Evolutionary conservation across 1,284 basidiomycete species (phyloP).

Genomic region (Cyathus olla): DNA sequence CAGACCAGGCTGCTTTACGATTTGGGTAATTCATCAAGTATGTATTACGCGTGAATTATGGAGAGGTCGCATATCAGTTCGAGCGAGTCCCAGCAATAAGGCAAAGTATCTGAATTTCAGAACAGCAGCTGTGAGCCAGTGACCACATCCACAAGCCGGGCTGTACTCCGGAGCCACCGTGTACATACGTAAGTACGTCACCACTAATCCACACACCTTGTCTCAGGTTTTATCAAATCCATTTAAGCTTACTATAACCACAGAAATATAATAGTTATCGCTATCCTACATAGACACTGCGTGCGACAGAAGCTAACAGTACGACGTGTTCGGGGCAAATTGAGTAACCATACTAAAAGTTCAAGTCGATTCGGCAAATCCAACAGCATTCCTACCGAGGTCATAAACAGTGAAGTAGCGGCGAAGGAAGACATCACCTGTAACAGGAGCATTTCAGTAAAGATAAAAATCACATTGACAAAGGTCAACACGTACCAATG

Average conservation of each 20-base stretch:
- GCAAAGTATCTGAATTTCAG: too few species aligned
- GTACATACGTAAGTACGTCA: too few species aligned
- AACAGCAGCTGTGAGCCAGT: too few species aligned
- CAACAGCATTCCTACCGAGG: slow-evolving; percentile 86
- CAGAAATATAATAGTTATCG: background rate
- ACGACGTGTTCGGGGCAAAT: background rate
- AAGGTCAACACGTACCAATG: slow-evolving; percentile 71
- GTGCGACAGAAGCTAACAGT: background rate
- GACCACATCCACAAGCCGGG: too few species aligned
- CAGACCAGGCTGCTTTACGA: background rate
- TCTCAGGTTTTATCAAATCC: too few species aligned
- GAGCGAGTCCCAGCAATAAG: too few species aligned
- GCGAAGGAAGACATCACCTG: slow-evolving; percentile 88
- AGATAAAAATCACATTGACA: background rate
- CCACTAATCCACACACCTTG: too few species aligned
- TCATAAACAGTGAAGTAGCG: slow-evolving; percentile 97
- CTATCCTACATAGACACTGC: too few species aligned
- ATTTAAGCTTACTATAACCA: too few species aligned
- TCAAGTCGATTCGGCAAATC: slow-evolving; percentile 72
- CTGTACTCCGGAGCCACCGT: too few species aligned
- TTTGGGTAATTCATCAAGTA: background rate
- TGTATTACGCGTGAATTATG: too few species aligned
- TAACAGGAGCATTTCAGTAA: slow-evolving; percentile 11
- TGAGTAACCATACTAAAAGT: background rate
- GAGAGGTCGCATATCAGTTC: too few species aligned